These are phyloP conservation scores for Alisma plantagoaquatica DNA, from an alignment of 106 monocot species.

Conservation along the genomic window DNA sequence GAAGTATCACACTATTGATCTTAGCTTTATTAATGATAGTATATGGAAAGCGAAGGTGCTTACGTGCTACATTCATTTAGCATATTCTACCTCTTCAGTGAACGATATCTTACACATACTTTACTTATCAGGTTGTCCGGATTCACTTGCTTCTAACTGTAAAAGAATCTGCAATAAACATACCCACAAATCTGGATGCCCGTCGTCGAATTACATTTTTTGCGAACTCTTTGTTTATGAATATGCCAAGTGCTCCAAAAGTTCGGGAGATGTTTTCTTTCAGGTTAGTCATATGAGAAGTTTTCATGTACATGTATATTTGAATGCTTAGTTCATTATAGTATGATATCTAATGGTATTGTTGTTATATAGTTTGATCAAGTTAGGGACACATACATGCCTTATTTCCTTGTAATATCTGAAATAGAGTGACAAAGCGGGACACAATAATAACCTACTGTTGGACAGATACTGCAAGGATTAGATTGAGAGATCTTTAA, in stretches of 20 bases:
- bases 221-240: slow-evolving; percentile 92
- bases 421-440: too few species aligned
- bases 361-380: too few species aligned
- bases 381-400: too few species aligned
- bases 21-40: slow-evolving; percentile 30
- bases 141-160: slow-evolving; percentile 71
- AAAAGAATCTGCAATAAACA: slow-evolving; percentile 93
- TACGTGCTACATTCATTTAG: slow-evolving; percentile 1
- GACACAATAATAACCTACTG: too few species aligned
- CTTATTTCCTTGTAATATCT: too few species aligned
- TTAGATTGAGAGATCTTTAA: too few species aligned
- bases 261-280: slow-evolving; percentile 87
- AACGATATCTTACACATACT: too few species aligned
- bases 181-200: slow-evolving; percentile 89
- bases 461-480: too few species aligned
- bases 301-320: neutral
- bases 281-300: slow-evolving; percentile 54
- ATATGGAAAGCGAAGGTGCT: slow-evolving; percentile 78
- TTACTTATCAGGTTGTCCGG: slow-evolving; percentile 51
- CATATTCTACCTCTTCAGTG: neutral
- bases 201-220: slow-evolving; percentile 87
- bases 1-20: slow-evolving; percentile 58
- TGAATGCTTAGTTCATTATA: too few species aligned
- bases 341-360: too few species aligned
- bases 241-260: slow-evolving; percentile 80